Evolutionary conservation across 2,329 filamentous ascomycete species (phyloP).

Genomic region (Emergomyces pasteurianus): DNA sequence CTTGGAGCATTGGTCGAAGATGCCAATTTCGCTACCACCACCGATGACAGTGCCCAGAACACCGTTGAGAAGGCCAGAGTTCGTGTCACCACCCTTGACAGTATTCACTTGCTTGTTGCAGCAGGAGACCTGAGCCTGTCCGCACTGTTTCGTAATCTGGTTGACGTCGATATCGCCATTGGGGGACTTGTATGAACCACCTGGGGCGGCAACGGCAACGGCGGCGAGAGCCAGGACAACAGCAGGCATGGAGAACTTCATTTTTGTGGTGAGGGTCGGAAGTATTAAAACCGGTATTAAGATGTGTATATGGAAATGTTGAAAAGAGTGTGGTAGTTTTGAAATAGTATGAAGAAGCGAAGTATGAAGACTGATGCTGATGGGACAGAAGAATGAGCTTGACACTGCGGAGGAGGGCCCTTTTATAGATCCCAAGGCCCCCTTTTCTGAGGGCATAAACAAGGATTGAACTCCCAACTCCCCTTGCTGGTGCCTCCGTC

Average conservation of each 20-base stretch:
- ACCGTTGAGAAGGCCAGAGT: slow-evolving; percentile 22
- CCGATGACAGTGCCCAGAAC: slow-evolving; percentile 23
- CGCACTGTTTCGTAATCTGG: slow-evolving; percentile 7
- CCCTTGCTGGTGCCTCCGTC: not conserved
- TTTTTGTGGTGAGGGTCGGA: slow-evolving; percentile 3
- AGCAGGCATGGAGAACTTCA: slow-evolving; percentile 23
- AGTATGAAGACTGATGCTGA: slow-evolving; percentile 8
- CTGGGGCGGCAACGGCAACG: slow-evolving; percentile 18
- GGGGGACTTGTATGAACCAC: slow-evolving; percentile 1
- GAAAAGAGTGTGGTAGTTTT: slow-evolving; percentile 3
- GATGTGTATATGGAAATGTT: slow-evolving; percentile 3
- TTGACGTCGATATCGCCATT: slow-evolving; percentile 3
- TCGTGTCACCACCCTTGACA: slow-evolving; percentile 24
- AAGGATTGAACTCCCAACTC: not conserved
- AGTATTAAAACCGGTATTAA: slow-evolving; percentile 9
- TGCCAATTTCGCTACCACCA: slow-evolving; percentile 24
- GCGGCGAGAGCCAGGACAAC: slow-evolving; percentile 32
- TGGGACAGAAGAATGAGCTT: slow-evolving; percentile 3
- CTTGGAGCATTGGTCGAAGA: slow-evolving; percentile 33
- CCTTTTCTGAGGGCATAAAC: not conserved
- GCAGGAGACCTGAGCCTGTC: slow-evolving; percentile 9
- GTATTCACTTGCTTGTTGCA: slow-evolving; percentile 27
- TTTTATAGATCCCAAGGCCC: slow-evolving; percentile 8
- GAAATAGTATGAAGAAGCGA: not conserved
- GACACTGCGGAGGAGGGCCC: not conserved